phyloP scores from a whole-genome alignment of 208 protist species.

The Herpetomonas tarakana region DNA sequence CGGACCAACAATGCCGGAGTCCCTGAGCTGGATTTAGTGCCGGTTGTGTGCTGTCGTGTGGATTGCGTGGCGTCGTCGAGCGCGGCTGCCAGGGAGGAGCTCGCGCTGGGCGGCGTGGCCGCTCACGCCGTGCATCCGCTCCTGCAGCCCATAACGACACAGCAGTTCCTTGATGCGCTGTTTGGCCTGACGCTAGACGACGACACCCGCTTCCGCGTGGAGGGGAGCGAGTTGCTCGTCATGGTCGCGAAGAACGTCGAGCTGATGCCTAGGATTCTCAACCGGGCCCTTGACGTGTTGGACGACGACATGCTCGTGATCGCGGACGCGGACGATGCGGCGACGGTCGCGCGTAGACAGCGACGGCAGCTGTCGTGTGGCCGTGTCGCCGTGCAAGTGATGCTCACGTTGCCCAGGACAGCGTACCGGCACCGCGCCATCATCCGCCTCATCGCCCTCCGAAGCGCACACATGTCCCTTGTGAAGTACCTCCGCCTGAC shows the following conservation, averaged over 20 bases:
- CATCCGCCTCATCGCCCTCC: slow-evolving; percentile 48
- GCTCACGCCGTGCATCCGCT: slow-evolving; percentile 20
- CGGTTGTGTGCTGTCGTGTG: not conserved
- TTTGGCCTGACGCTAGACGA: slow-evolving; percentile 62
- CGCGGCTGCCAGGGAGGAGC: not conserved
- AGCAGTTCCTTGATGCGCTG: slow-evolving; percentile 52
- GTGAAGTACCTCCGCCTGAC: slow-evolving; percentile 77
- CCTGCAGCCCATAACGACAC: slow-evolving; percentile 19
- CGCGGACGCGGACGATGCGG: slow-evolving; percentile 30
- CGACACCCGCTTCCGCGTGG: slow-evolving; percentile 58
- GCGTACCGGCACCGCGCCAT: slow-evolving; percentile 30
- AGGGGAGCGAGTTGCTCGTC: slow-evolving; percentile 72
- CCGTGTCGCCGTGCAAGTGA: slow-evolving; percentile 56
- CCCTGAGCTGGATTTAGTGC: slow-evolving; percentile 1
- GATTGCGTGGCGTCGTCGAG: not conserved
- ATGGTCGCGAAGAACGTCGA: slow-evolving; percentile 67
- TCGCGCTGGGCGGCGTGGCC: not conserved
- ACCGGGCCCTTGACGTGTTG: slow-evolving; percentile 65
- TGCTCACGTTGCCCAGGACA: slow-evolving; percentile 55
- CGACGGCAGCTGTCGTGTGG: slow-evolving; percentile 74
- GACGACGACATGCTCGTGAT: slow-evolving; percentile 68
- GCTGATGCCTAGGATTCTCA: slow-evolving; percentile 60
- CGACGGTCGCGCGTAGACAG: slow-evolving; percentile 31
- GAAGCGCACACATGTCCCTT: slow-evolving; percentile 66
- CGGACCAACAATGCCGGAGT: not conserved